Evolutionary conservation across 352 stramenopile genomes (phyloP).

Genomic region (Sclerospora graminicola): DNA sequence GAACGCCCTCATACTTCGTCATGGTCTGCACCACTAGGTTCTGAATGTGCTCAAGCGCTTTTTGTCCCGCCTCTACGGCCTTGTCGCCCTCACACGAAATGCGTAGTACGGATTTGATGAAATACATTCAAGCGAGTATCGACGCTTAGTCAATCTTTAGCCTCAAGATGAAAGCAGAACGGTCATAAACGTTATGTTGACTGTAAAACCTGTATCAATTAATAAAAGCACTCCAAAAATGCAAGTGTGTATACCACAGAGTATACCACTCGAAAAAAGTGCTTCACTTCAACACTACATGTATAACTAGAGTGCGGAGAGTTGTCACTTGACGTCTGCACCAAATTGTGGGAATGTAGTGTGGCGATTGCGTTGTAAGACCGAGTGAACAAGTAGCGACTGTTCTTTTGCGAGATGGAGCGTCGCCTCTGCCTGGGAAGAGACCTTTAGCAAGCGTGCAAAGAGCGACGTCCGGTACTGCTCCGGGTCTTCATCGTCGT

Average conservation of each 20-base stretch:
- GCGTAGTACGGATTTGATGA: constrained; percentile 37
- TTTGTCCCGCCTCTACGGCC: constrained; percentile 20
- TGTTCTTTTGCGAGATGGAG: constrained; percentile 31
- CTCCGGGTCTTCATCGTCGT: constrained; percentile 17
- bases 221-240: too few species aligned
- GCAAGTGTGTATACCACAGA: too few species aligned
- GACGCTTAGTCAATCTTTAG: too few species aligned
- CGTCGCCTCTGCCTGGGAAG: constrained; percentile 31
- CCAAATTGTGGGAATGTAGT: background rate
- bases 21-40: constrained; percentile 31
- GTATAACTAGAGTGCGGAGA: too few species aligned
- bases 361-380: constrained; percentile 17
- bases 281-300: too few species aligned
- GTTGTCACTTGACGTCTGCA: too few species aligned
- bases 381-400: constrained; percentile 17
- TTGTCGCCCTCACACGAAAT: constrained; percentile 24
- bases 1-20: constrained; percentile 16
- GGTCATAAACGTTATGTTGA: too few species aligned
- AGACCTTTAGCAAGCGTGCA: constrained; percentile 27
- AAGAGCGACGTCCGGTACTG: constrained; percentile 28
- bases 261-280: too few species aligned
- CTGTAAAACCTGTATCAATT: too few species aligned
- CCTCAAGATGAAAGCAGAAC: too few species aligned
- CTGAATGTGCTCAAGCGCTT: constrained; percentile 45
- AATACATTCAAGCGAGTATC: too few species aligned